Conservation (phyloP, 2,329 filamentous ascomycete species). For the Seiridium cupressi region DNA sequence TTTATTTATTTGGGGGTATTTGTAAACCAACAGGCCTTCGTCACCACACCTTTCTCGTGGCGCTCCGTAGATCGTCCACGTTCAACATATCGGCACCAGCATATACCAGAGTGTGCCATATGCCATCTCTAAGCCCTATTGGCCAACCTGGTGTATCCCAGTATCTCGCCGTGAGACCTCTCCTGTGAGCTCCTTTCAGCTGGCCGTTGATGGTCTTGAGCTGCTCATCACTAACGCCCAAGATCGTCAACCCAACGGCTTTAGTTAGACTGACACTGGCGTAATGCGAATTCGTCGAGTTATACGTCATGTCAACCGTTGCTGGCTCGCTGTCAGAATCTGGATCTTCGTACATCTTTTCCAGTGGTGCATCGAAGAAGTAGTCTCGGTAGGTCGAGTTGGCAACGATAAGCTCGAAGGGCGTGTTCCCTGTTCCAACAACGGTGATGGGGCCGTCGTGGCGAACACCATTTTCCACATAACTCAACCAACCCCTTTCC, state of each 20-base stretch:
- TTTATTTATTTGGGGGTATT: no score
- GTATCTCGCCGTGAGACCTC: slow-evolving; percentile 56
- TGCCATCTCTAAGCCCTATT: slow-evolving; percentile 46
- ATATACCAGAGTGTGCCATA: slow-evolving; percentile 55
- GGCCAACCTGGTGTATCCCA: slow-evolving; percentile 62
- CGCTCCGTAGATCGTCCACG: slow-evolving; percentile 56
- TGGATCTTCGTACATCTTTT: slow-evolving; percentile 34
- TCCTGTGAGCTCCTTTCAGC: slow-evolving; percentile 38
- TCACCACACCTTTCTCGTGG: slow-evolving; percentile 38
- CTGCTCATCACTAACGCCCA: slow-evolving; percentile 37
- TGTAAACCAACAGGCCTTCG: no score
- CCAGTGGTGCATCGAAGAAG: slow-evolving; percentile 66
- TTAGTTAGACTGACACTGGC: slow-evolving; percentile 52
- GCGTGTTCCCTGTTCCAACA: slow-evolving; percentile 65
- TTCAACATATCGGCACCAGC: slow-evolving; percentile 62
- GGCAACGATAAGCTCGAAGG: slow-evolving; percentile 52
- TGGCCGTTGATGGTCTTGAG: slow-evolving; percentile 40
- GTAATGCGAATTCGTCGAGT: slow-evolving; percentile 55
- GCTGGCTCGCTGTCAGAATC: slow-evolving; percentile 15
- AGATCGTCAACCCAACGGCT: slow-evolving; percentile 46
- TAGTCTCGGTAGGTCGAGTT: slow-evolving; percentile 56
- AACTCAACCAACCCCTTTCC: slow-evolving; percentile 54
- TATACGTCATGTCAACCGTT: slow-evolving; percentile 30
- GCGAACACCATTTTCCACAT: slow-evolving; percentile 48
- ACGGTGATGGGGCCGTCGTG: slow-evolving; percentile 61